Evolutionary conservation across 345 rosid species (phyloP), one percentile per base, ranked within the genome.

Genomic region (Corchorus capsularis): DNA sequence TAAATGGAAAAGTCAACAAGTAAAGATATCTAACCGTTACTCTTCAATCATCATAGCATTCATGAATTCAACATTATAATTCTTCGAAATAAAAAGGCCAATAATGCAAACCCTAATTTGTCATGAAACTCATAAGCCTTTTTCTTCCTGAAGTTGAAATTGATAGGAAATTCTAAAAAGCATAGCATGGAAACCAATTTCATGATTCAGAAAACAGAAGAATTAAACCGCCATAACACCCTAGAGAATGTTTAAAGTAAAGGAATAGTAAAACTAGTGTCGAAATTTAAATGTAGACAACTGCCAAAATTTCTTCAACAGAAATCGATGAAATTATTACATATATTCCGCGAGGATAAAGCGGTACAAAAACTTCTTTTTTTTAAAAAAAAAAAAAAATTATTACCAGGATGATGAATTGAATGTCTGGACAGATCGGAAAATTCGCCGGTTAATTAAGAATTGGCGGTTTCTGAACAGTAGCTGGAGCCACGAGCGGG

Each of bases 101-200:
- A 69, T 69, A 35, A 32, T 11, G 35, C 2, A 69, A 69, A 69
- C 73, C 47, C 61, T 69, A 69, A 69, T 69, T 52, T 32, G 3
- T 52, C 73, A 69, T 16, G 43, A 15, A 47, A 13, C 6, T 22
- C n/a, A 69, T 16, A 50, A 50, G 5, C 22, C 43, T 39, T 39
- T 4, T 52, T 15, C 35, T 10, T 35, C 47, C 39, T 35, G 37
- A 34, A 14, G 16, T 14, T 13, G 16, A 68, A 68, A 47, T 32
- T 49, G 43, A 49, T 32, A 50, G 16, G 15, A 69, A 34, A 34
- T 69, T 50, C 55, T 14, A 4, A 13, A n/a, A 63, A 17, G 37
- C 43, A n/a, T 16, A 10, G 3, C 8, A 6, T 7, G 14, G 15
- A 73, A 59, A 4, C 76, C 14, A 47, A 72, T 32, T 72, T 43